Conservation (phyloP, 2,329 filamentous ascomycete species). For the Fusarium illudens region DNA sequence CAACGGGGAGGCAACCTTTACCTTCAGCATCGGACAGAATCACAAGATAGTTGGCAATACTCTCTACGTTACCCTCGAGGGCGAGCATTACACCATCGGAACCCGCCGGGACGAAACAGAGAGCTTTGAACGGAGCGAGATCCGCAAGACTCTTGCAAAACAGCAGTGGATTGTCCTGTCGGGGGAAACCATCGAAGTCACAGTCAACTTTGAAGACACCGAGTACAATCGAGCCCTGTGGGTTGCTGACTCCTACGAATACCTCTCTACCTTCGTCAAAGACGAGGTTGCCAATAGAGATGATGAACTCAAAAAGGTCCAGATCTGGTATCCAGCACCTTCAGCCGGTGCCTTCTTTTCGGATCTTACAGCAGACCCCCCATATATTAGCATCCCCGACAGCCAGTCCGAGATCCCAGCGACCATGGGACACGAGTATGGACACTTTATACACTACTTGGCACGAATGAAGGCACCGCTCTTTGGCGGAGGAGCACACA, state of each 20-base stretch:
- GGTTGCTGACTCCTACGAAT: neutral
- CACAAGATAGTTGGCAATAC: neutral
- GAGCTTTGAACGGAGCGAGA: neutral
- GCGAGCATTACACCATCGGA: neutral
- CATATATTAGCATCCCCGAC: neutral
- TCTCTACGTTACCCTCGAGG: neutral
- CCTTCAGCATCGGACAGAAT: neutral
- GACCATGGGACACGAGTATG: neutral
- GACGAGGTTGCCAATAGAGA: neutral
- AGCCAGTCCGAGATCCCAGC: neutral
- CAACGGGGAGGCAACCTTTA: neutral
- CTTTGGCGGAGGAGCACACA: neutral
- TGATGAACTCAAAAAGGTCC: neutral
- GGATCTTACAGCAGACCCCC: neutral
- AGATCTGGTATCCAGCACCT: neutral
- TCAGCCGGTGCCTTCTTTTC: neutral
- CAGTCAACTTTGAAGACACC: neutral
- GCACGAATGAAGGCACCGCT: neutral
- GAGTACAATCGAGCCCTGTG: neutral
- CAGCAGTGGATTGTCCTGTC: neutral
- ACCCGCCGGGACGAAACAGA: neutral
- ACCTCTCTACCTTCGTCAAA: neutral
- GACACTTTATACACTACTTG: neutral
- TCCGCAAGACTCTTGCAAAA: neutral
- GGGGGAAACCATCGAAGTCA: neutral